These are phyloP conservation scores for Podosphaera fusca DNA, from an alignment of 2,329 filamentous ascomycete species.

Conservation along the genomic window DNA sequence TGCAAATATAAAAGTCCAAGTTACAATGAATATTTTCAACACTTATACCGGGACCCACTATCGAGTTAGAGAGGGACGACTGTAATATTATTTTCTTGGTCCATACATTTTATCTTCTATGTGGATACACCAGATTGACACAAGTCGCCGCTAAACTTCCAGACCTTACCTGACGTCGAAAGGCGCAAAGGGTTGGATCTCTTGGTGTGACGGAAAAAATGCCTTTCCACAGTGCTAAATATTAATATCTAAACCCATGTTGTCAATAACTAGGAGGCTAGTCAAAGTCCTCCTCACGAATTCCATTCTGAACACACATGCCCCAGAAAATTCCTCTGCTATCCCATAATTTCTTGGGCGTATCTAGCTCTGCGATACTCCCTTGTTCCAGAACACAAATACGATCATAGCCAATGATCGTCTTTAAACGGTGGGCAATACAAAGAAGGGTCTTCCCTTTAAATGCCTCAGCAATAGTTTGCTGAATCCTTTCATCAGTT, in stretches of 20 bases:
- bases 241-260: no score
- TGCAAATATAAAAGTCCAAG: no score
- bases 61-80: no score
- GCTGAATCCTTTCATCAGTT: conserved; percentile 87
- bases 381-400: conserved; percentile 95
- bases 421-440: conserved; percentile 78
- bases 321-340: conserved; percentile 51
- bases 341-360: conserved; percentile 51
- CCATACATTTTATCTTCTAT: neutral
- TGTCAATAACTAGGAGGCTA: no score
- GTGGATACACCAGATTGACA: neutral
- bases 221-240: neutral
- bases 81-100: neutral
- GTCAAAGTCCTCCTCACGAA: conserved; percentile 14
- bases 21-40: no score
- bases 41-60: no score
- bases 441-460: conserved; percentile 70
- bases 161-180: neutral
- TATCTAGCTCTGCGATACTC: conserved; percentile 64
- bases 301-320: conserved; percentile 42
- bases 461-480: conserved; percentile 68
- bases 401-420: conserved; percentile 81
- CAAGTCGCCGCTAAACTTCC: neutral
- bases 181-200: neutral
- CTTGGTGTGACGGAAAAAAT: neutral